Base-by-base conservation (phyloP, 345 rosid genomes). In the Citrus hindsii region DNA sequence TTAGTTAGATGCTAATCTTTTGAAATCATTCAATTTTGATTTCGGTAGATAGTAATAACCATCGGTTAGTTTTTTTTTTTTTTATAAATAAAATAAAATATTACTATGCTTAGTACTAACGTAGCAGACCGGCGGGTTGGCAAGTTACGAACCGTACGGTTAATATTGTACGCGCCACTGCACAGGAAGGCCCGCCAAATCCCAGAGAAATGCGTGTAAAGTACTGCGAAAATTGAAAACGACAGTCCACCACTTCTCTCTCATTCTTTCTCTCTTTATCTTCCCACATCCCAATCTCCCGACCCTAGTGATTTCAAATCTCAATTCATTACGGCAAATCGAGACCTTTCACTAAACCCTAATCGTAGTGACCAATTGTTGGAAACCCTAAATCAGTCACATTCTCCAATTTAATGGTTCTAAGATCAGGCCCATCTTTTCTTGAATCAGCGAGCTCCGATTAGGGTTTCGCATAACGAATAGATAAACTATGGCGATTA, bases 401-500 rank as follows among this genome's bases (percentile, higher is more conserved):
- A 53, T 4, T 33, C n/a, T 61, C 55, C 27, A n/a, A 38, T 74
- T 40, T 37, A 6, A 37, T 72, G 40, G 27, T 55, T 55, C 13
- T 71, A 55, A 32, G 30, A 38, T n/a, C 53, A n/a, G 68, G 58
- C 21, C 12, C 24, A 58, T 59, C 18, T 46, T 46, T 58, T 61
- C 32, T 60, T 62, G 66, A 55, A 67, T 35, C 77, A 19, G n/a
- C 24, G 48, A 12, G 48, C 7, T 6, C 25, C 51, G 53, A 37
- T 66, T 67, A 73, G 80, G 83, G 70, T 35, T 68, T 21, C 18
- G 4, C 42, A 7, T 35, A 33, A 37, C 25, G 1, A 76, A 2
- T 21, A 37, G 59, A 27, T 67, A 61, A 67, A 12, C 16, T 30
- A 92, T 92, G 99, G 93, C 94, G 84, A 84, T 90, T 18, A 88